Base-by-base conservation (phyloP, 139 green algal species). In the Chlamydomonas sphaeroides region DNA sequence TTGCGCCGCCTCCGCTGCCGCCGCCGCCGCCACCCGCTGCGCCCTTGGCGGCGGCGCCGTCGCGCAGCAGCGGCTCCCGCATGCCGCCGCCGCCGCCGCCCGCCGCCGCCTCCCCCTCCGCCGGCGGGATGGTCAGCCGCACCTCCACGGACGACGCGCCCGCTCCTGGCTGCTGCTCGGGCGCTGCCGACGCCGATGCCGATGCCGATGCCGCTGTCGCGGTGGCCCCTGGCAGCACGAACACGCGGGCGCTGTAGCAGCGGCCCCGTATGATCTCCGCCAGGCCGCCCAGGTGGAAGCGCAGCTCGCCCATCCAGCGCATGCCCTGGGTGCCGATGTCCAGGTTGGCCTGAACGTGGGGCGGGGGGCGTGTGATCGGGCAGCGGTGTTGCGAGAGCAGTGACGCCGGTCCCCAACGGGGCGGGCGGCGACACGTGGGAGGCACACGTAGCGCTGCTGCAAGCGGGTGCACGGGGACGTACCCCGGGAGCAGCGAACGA, bases 291-390 rank as follows among this genome's bases (percentile, higher is more conserved):
- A 93, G 17, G 10, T 90, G 92, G 87, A 97, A 97, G 5, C 94
- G 87, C 3, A 83, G 65, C 35, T 91, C 85, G 2, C 94, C 94
- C 88, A 97, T 87, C 91, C 91, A 97, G 83, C 94, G 89, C n/a
- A 96, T 73, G 59, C 91, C 74, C 33, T 97, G 90, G 5, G 94
- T 97, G 63, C 91, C 91, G 21, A 96, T 90, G 78, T 97, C 94
- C 30, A 97, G 80, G 76, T 95, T 96, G 59, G 88, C 72, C 72
- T 80, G 38, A 15, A n/a, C n/a, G n/a, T n/a, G n/a, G n/a, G n/a
- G n/a, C n/a, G n/a, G n/a, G n/a, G n/a, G n/a, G n/a, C n/a, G n/a
- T n/a, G n/a, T n/a, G n/a, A n/a, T n/a, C n/a, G n/a, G n/a, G n/a
- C n/a, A n/a, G n/a, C n/a, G n/a, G n/a, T n/a, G n/a, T n/a, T n/a